These are phyloP conservation scores for Phytophthora litchii DNA, from an alignment of 352 stramenopile species.

Conservation along the genomic window DNA sequence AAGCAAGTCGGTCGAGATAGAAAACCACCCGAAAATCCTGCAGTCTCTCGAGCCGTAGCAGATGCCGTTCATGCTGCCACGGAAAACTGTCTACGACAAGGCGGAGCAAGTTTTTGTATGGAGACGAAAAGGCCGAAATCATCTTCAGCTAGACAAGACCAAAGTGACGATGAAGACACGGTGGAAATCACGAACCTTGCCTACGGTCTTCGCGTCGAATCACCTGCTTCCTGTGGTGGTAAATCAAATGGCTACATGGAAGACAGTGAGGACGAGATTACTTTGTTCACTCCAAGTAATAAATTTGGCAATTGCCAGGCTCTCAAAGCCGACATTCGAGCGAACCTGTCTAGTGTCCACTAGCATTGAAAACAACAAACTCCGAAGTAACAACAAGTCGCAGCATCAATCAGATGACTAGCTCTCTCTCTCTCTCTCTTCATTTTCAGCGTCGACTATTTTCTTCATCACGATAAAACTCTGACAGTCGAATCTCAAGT, in stretches of 20 bases:
- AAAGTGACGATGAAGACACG: conserved; percentile 12
- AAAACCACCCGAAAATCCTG: conserved; percentile 7
- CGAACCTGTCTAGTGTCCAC: not conserved
- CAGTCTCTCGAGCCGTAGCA: conserved; percentile 15
- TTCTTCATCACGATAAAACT: conserved; percentile 52
- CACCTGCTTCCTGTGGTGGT: not conserved
- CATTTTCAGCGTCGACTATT: not conserved
- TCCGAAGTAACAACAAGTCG: no score
- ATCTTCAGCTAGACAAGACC: not conserved
- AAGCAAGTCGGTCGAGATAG: conserved; percentile 36
- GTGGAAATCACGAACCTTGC: conserved; percentile 8
- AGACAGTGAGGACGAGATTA: conserved; percentile 26
- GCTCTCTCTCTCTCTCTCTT: no score
- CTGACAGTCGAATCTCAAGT: conserved; percentile 57
- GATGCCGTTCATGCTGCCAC: conserved; percentile 30
- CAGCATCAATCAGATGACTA: no score
- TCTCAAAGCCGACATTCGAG: conserved; percentile 21
- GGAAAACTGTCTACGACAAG: conserved; percentile 18
- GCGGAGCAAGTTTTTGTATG: conserved; percentile 13
- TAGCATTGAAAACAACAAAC: conserved; percentile 6
- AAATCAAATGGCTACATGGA: conserved; percentile 1
- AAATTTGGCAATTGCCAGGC: conserved; percentile 14
- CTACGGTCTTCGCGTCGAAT: conserved; percentile 11
- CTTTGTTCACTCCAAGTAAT: conserved; percentile 9
- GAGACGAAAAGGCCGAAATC: conserved; percentile 6